Conservation (phyloP, 768 basidiomycete species). For the Xerocomellus amylosporus region DNA sequence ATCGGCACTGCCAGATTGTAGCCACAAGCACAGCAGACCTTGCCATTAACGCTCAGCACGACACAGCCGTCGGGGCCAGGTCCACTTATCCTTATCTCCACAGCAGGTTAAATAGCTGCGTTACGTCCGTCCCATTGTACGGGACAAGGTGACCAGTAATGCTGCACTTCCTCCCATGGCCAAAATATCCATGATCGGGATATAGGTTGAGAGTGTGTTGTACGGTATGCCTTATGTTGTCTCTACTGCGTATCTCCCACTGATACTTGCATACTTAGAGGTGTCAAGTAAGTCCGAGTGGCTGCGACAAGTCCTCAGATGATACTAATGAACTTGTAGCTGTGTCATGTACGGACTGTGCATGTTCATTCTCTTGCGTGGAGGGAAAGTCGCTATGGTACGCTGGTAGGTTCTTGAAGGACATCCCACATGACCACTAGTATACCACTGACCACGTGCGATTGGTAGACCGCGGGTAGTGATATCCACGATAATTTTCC, state of each 20-base stretch:
- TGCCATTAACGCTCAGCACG: too few relatives aligned
- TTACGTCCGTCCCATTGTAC: too few relatives aligned
- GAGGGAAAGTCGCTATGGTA: not conserved
- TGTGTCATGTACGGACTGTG: not conserved
- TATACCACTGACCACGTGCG: not conserved
- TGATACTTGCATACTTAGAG: not conserved
- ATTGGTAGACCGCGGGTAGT: not conserved
- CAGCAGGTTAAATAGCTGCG: not conserved
- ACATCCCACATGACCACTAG: too few relatives aligned
- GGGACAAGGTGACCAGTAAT: not conserved
- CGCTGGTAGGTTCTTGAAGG: not conserved
- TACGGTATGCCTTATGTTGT: not conserved
- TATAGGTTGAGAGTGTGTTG: not conserved
- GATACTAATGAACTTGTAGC: not conserved
- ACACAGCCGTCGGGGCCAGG: too few relatives aligned
- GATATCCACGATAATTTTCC: not conserved
- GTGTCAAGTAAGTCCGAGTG: not conserved
- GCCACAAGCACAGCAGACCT: too few relatives aligned
- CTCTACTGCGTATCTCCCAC: too few relatives aligned
- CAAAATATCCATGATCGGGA: not conserved
- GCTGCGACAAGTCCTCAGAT: not conserved
- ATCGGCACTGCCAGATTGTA: too few relatives aligned
- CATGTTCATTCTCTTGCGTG: not conserved
- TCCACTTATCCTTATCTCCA: too few relatives aligned
- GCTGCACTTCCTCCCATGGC: not conserved